phyloP scores from a whole-genome alignment of 768 basidiomycete genomes.

The Lepiota brunneoincarnata region DNA sequence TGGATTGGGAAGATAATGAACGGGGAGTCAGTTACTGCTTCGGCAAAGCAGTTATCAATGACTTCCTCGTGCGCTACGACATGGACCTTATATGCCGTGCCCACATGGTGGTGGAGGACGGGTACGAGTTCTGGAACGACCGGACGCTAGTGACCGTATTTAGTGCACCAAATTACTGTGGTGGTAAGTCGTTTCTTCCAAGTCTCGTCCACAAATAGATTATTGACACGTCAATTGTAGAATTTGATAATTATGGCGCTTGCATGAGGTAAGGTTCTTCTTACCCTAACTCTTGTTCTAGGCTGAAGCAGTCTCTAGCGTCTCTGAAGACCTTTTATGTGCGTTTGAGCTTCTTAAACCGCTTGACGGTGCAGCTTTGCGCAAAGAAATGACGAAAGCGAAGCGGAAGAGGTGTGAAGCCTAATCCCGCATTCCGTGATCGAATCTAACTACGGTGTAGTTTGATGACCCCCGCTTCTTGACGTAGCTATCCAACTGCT shows the following conservation, averaged over 20 bases:
- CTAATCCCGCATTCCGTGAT: not conserved
- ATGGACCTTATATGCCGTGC: constrained; percentile 99
- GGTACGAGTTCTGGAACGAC: constrained; percentile 99
- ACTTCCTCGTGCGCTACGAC: constrained; percentile 92
- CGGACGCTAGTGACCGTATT: constrained; percentile 98
- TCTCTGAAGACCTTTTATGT: constrained; percentile 95
- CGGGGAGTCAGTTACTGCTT: constrained; percentile 99
- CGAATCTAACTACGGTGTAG: not conserved
- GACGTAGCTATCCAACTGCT: not conserved
- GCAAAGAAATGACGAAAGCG: constrained; percentile 98
- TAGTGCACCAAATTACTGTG: constrained; percentile 96
- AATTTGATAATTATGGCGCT: constrained; percentile 94
- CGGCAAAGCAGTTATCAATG: constrained; percentile 95
- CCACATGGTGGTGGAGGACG: constrained; percentile 99
- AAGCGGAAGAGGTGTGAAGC: constrained; percentile 88
- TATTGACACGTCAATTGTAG: constrained; percentile 35
- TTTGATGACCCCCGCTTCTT: constrained; percentile 10
- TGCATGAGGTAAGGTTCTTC: constrained; percentile 75
- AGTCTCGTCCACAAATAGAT: constrained; percentile 5
- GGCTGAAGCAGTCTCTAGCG: constrained; percentile 42
- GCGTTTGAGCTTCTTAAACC: constrained; percentile 98
- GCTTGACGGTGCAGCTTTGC: constrained; percentile 87
- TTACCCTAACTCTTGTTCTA: constrained; percentile 12
- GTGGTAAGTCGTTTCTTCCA: constrained; percentile 56
- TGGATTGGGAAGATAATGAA: constrained; percentile 99